Percentiles rank a stretch among this genome's conserved stretches.
Conservation (phyloP, 805 yeast species). For the Teunomyces tritomae region DNA sequence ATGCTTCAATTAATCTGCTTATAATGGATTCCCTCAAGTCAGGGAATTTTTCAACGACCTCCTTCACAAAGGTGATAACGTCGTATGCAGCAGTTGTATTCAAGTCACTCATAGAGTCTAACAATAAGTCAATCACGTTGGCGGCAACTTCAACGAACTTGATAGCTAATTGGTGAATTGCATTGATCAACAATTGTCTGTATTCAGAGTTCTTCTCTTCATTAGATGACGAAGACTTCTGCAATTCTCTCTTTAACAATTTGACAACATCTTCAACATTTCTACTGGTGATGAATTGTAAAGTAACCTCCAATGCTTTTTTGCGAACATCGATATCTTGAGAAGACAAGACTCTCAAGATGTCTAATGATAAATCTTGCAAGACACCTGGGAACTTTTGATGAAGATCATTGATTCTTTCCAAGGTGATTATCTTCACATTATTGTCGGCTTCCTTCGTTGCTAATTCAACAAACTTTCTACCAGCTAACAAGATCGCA, state of each 20-base stretch:
- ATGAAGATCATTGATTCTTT: slow-evolving; percentile 76
- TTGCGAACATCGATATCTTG: slow-evolving; percentile 90
- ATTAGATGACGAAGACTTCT: slow-evolving; percentile 62
- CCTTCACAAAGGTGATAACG: slow-evolving; percentile 87
- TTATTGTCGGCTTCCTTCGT: slow-evolving; percentile 93
- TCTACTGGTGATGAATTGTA: slow-evolving; percentile 76
- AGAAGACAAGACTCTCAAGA: slow-evolving; percentile 78
- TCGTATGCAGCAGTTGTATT: slow-evolving; percentile 84
- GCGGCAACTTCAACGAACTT: slow-evolving; percentile 89
- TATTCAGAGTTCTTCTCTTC: slow-evolving; percentile 85
- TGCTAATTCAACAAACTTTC: slow-evolving; percentile 83
- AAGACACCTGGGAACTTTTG: slow-evolving; percentile 74
- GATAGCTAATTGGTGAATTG: slow-evolving; percentile 87
- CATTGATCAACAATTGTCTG: slow-evolving; percentile 81
- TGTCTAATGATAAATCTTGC: slow-evolving; percentile 80
- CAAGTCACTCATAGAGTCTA: slow-evolving; percentile 83
- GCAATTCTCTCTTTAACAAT: slow-evolving; percentile 86
- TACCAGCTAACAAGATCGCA: slow-evolving; percentile 74
- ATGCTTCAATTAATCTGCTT: slow-evolving; percentile 55
- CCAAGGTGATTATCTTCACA: slow-evolving; percentile 87
- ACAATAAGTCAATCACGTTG: slow-evolving; percentile 79
- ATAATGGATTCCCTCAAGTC: slow-evolving; percentile 66
- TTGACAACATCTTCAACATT: slow-evolving; percentile 93
- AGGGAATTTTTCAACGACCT: slow-evolving; percentile 90
- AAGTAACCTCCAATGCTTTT: slow-evolving; percentile 81